These are phyloP conservation scores for Penicillium macrosclerotiorum DNA, from an alignment of 495 filamentous ascomycete species.

Conservation along the genomic window DNA sequence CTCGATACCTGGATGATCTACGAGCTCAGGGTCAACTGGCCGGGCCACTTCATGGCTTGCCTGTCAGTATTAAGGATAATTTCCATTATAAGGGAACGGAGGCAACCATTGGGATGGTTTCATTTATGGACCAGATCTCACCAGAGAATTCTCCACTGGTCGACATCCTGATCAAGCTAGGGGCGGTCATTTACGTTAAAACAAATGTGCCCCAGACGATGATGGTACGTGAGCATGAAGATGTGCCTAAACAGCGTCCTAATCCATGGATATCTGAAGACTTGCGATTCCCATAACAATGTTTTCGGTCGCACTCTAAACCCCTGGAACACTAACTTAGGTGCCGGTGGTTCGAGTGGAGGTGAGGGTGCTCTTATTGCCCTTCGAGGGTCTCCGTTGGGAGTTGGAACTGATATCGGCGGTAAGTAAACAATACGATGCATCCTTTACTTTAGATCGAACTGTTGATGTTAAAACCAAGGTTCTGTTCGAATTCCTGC, in stretches of 20 bases:
- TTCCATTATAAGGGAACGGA: conserved; percentile 49
- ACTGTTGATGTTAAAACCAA: conserved; percentile 14
- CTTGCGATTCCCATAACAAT: conserved; percentile 53
- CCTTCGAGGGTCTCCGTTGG: conserved; percentile 33
- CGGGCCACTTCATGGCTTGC: conserved; percentile 63
- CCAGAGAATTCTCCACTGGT: conserved; percentile 19
- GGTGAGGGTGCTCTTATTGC: conserved; percentile 54
- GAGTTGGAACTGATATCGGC: conserved; percentile 39
- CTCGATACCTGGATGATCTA: conserved; percentile 35
- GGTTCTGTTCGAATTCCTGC: conserved; percentile 62
- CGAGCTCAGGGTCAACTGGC: conserved; percentile 34
- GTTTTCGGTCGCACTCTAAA: conserved; percentile 56
- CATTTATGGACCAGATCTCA: conserved; percentile 14
- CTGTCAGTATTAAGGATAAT: conserved; percentile 62
- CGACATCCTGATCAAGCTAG: conserved; percentile 21
- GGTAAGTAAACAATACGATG: conserved; percentile 24
- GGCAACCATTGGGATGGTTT: conserved; percentile 25
- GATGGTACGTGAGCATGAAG: conserved; percentile 34
- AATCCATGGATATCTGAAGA: conserved; percentile 1
- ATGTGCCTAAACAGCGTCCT: neutral
- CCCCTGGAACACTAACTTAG: conserved; percentile 52
- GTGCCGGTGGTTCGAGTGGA: conserved; percentile 54
- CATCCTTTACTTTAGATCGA: neutral
- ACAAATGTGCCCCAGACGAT: conserved; percentile 55
- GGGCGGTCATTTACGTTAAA: conserved; percentile 55